Conservation (phyloP, 2,329 filamentous ascomycete genomes). For the Hymenoscyphus albidus region DNA sequence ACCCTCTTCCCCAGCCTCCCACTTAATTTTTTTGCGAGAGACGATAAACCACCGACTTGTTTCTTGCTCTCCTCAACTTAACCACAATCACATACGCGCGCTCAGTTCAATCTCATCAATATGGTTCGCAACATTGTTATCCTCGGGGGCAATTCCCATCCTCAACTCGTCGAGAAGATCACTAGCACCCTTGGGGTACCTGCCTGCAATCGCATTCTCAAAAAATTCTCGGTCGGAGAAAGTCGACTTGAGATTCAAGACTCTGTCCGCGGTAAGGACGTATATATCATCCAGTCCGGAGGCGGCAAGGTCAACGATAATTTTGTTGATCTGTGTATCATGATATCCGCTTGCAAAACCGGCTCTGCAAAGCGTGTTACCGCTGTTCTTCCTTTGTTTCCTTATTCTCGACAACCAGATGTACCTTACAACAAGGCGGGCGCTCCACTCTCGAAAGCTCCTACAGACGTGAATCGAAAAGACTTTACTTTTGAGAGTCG, state of each 20-base stretch:
- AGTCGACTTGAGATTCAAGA: slow-evolving; percentile 94
- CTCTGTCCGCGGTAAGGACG: slow-evolving; percentile 95
- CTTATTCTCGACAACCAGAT: slow-evolving; percentile 94
- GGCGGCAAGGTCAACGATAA: slow-evolving; percentile 93
- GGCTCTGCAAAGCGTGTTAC: slow-evolving; percentile 91
- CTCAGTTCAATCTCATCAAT: slow-evolving; percentile 13
- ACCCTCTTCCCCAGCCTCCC: slow-evolving; percentile 9
- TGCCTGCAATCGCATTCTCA: slow-evolving; percentile 76
- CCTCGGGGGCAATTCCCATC: slow-evolving; percentile 90
- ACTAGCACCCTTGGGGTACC: slow-evolving; percentile 86
- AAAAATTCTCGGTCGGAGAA: slow-evolving; percentile 93
- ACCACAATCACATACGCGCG: not conserved
- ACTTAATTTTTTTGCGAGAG: slow-evolving; percentile 18
- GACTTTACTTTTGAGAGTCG: slow-evolving; percentile 90
- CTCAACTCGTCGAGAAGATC: slow-evolving; percentile 78
- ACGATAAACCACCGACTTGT: slow-evolving; percentile 23
- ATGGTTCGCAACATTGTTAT: slow-evolving; percentile 97
- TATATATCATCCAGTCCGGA: slow-evolving; percentile 95
- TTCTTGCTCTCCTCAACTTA: slow-evolving; percentile 9
- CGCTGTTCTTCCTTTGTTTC: slow-evolving; percentile 90
- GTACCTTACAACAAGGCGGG: slow-evolving; percentile 95
- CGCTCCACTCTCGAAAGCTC: slow-evolving; percentile 74
- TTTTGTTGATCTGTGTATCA: slow-evolving; percentile 94
- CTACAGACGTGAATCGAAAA: slow-evolving; percentile 47
- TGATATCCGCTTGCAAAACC: slow-evolving; percentile 95